Conservation (phyloP, 495 filamentous ascomycete species). For the Talaromyces wortmannii region DNA sequence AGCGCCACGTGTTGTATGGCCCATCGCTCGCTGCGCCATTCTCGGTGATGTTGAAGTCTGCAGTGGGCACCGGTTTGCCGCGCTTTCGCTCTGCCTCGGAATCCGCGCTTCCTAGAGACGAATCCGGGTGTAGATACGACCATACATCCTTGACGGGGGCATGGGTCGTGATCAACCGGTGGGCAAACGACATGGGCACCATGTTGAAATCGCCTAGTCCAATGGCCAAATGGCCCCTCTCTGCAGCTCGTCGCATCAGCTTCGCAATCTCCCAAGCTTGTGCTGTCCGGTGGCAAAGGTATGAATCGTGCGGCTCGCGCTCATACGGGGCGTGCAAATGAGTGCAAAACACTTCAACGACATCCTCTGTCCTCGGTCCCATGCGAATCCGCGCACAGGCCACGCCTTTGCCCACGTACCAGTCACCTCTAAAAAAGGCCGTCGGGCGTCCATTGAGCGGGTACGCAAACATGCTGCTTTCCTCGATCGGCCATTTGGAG, state of each 20-base stretch:
- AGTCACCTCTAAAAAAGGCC: slow-evolving; percentile 90
- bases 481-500: slow-evolving; percentile 94
- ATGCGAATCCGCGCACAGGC: slow-evolving; percentile 76
- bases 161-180: slow-evolving; percentile 72
- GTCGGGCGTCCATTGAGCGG: slow-evolving; percentile 91
- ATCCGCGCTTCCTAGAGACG: slow-evolving; percentile 62
- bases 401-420: slow-evolving; percentile 89
- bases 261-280: slow-evolving; percentile 98
- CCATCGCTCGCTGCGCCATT: slow-evolving; percentile 88
- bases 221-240: slow-evolving; percentile 77
- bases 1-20: slow-evolving; percentile 87
- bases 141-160: slow-evolving; percentile 77
- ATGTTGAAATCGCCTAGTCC: slow-evolving; percentile 95
- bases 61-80: slow-evolving; percentile 52
- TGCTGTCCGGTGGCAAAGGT: slow-evolving; percentile 81
- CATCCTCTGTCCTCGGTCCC: slow-evolving; percentile 56
- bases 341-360: slow-evolving; percentile 91
- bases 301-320: slow-evolving; percentile 70
- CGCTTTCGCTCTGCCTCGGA: slow-evolving; percentile 52
- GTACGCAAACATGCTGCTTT: slow-evolving; percentile 79
- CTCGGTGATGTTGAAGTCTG: slow-evolving; percentile 64
- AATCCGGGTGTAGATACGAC: slow-evolving; percentile 73
- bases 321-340: slow-evolving; percentile 93
- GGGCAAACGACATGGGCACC: slow-evolving; percentile 79
- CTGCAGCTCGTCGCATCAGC: slow-evolving; percentile 76